phyloP scores from a whole-genome alignment of 306 rosid species.

The Vigna unguiculata region DNA sequence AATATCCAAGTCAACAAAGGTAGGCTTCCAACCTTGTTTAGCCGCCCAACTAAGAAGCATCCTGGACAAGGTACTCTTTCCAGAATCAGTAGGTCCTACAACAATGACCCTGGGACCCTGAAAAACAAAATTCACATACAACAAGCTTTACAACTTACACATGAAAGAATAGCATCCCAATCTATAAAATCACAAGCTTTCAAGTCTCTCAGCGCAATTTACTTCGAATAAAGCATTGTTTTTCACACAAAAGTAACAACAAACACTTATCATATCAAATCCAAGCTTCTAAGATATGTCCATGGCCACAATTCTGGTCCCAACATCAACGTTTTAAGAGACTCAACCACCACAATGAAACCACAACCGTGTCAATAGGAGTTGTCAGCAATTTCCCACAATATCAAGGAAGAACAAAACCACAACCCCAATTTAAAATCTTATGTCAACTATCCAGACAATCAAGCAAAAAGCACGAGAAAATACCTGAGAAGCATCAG shows the following conservation, averaged over 20 bases:
- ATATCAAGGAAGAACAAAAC: neutral
- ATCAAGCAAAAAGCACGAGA: neutral
- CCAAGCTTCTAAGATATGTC: neutral
- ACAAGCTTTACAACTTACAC: conserved; percentile 8
- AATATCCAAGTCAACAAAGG: conserved; percentile 92
- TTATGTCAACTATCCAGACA: neutral
- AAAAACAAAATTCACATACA: conserved; percentile 41
- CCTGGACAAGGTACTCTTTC: conserved; percentile 86
- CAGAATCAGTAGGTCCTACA: conserved; percentile 94
- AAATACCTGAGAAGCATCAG: conserved; percentile 69
- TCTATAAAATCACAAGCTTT: conserved; percentile 9
- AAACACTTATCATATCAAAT: neutral
- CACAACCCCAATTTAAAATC: neutral
- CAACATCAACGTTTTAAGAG: neutral
- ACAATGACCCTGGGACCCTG: conserved; percentile 99
- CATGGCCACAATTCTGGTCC: neutral
- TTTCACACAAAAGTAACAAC: neutral
- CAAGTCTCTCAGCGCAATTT: conserved; percentile 2
- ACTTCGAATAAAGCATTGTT: neutral
- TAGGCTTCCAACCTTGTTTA: conserved; percentile 94
- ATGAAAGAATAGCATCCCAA: neutral
- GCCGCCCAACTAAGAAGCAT: conserved; percentile 99
- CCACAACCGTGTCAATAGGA: neutral
- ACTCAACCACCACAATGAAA: neutral
- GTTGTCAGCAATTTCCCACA: neutral